These are phyloP conservation scores for Zymoseptoria pseudotritici DNA, from an alignment of 2,329 filamentous ascomycete species.

Conservation along the genomic window DNA sequence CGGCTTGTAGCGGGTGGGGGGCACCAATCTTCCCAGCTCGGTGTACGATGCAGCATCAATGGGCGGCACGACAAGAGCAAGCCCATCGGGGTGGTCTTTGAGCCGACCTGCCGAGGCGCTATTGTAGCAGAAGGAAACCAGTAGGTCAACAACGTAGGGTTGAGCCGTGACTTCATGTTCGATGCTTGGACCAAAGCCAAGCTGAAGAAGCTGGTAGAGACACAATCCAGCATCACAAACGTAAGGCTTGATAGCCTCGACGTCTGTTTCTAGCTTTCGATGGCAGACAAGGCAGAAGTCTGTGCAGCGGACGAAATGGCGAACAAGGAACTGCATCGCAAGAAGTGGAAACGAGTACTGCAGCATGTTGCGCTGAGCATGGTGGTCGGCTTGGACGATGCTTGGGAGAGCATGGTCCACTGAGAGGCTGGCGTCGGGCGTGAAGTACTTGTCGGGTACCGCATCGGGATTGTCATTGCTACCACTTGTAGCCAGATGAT, in stretches of 20 bases:
- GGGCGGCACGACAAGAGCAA: conserved; percentile 47
- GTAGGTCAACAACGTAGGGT: conserved; percentile 70
- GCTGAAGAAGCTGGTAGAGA: conserved; percentile 76
- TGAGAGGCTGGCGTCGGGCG: conserved; percentile 10
- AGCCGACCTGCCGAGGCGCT: conserved; percentile 42
- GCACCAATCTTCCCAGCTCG: not conserved
- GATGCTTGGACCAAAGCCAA: conserved; percentile 78
- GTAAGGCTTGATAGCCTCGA: conserved; percentile 64
- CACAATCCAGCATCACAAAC: conserved; percentile 72
- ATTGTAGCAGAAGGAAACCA: conserved; percentile 73
- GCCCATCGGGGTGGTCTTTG: conserved; percentile 50
- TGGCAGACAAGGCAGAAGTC: conserved; percentile 86
- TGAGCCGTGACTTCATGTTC: conserved; percentile 77
- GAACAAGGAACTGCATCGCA: conserved; percentile 67
- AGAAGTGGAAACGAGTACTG: conserved; percentile 48
- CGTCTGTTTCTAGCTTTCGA: conserved; percentile 54
- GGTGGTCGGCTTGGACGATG: conserved; percentile 46
- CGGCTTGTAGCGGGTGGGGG: not conserved
- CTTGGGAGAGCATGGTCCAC: conserved; percentile 34
- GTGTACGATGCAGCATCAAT: conserved; percentile 13
- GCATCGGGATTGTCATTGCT: conserved; percentile 23
- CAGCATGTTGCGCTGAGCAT: conserved; percentile 19
- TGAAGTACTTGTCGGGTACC: conserved; percentile 35
- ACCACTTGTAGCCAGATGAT: conserved; percentile 20
- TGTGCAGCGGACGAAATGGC: conserved; percentile 71